Conservation (phyloP, 1,284 basidiomycete species). For the Rhodotorula sp. region DNA sequence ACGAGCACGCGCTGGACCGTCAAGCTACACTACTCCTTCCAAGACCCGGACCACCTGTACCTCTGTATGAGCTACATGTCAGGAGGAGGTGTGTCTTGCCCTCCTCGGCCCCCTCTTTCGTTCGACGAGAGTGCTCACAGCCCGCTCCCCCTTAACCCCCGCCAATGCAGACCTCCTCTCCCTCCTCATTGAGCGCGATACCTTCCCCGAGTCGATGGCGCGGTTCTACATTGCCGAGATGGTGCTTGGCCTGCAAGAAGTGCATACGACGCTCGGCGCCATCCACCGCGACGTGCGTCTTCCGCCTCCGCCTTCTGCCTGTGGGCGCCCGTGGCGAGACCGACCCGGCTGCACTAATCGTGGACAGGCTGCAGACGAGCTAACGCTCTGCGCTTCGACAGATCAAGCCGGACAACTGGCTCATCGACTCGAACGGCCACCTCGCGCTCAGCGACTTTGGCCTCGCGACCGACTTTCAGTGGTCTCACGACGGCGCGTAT, state of each 20-base stretch:
- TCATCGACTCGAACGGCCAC: slow-evolving; percentile 89
- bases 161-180: slow-evolving; percentile 80
- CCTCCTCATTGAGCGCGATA: slow-evolving; percentile 87
- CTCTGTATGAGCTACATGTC: slow-evolving; percentile 58
- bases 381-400: slow-evolving; percentile 38
- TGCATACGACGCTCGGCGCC: slow-evolving; percentile 84
- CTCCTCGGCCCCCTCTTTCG: too few species aligned
- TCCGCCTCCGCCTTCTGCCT: slow-evolving; percentile 58
- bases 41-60: slow-evolving; percentile 74
- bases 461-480: slow-evolving; percentile 68
- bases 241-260: slow-evolving; percentile 92
- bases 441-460: slow-evolving; percentile 95
- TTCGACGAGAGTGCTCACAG: too few species aligned
- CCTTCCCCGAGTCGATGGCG: slow-evolving; percentile 91
- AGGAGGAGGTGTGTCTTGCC: slow-evolving; percentile 53
- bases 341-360: not conserved
- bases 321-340: not conserved
- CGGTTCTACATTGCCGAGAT: slow-evolving; percentile 97
- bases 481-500: slow-evolving; percentile 75
- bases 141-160: not conserved
- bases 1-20: slow-evolving; percentile 82
- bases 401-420: slow-evolving; percentile 74
- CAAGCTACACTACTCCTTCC: slow-evolving; percentile 81
- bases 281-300: slow-evolving; percentile 93
- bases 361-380: too few species aligned